Evolutionary conservation across 1,284 basidiomycete species (phyloP), one percentile per base, ranked within the genome.

Genomic region (Cutaneotrichosporon sp.): DNA sequence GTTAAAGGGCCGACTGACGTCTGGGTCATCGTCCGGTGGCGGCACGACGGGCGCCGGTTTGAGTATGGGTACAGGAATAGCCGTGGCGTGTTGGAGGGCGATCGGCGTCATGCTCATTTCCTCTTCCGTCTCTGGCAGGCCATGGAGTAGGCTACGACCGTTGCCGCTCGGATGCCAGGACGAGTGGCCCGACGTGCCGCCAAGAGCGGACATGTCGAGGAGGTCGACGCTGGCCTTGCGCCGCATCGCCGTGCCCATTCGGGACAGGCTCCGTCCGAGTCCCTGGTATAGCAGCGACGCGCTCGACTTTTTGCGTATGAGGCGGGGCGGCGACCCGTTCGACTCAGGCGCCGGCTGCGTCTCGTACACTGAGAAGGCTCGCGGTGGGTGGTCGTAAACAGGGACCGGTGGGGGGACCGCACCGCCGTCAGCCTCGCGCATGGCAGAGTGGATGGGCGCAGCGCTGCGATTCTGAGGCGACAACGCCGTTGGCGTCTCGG

Each of bases 1-100:
- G 34, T 72, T 70, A 63, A 68, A 73, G 0, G 71, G 71, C 26
- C 58, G 46, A 12, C 65, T 62, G 2, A 73, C 68, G 1, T 64
- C 30, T 14, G 7, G 23, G 15, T 30, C 23, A 20, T 40, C 26
- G 14, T 39, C 46, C 4, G 21, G 23, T 3, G 37, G 23, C 9
- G 23, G 37, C 23, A 30, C 26, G 26, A 30, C 26, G 5, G 26
- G 26, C 10, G 26, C 10, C 7, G 26, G 26, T 30, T 30, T 30
- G 10, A 30, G 26, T 30, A 30, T 30, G 26, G 26, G 26, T 30
- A 10, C 26, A 10, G 26, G 26, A 5, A 10, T 5, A 5, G 26
- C 10, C 26, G 26, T 30, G 5, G 26, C 26, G 10, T 30, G 26
- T 30, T 30, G 26, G 7, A 7, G 26, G 7, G 26, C 26, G 10